Conservation (phyloP, 495 filamentous ascomycete genomes). For the Lepidopterella palustris region DNA sequence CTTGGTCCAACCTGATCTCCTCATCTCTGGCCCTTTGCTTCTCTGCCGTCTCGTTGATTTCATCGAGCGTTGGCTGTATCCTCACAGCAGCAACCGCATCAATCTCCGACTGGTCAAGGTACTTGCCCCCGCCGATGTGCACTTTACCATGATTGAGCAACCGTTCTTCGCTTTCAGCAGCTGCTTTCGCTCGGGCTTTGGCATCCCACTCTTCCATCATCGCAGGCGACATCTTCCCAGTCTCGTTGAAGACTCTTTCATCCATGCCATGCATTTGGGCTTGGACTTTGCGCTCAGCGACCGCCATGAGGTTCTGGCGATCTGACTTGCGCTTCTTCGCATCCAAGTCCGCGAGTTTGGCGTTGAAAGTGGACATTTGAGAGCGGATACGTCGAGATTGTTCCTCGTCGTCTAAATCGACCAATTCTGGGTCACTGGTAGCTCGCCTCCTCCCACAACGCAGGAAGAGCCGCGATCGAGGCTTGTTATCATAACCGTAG, state of each 20-base stretch:
- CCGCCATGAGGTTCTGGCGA: slow-evolving; percentile 64
- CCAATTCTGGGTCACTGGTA: slow-evolving; percentile 57
- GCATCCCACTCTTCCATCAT: slow-evolving; percentile 72
- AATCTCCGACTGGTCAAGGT: slow-evolving; percentile 71
- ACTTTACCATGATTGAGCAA: slow-evolving; percentile 55
- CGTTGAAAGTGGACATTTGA: slow-evolving; percentile 72
- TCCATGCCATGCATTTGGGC: slow-evolving; percentile 72
- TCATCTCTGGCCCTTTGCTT: slow-evolving; percentile 54
- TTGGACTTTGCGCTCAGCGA: slow-evolving; percentile 78
- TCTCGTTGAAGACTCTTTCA: slow-evolving; percentile 66
- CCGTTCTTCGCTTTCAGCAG: slow-evolving; percentile 55
- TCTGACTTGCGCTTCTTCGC: slow-evolving; percentile 67
- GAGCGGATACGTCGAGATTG: slow-evolving; percentile 65
- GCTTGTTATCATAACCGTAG: slow-evolving; percentile 53
- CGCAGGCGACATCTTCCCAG: slow-evolving; percentile 64
- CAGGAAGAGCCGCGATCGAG: slow-evolving; percentile 50
- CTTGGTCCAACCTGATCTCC: slow-evolving; percentile 50
- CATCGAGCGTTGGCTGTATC: slow-evolving; percentile 86
- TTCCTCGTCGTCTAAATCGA: slow-evolving; percentile 56
- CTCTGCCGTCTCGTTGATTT: slow-evolving; percentile 73
- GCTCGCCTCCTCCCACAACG: slow-evolving; percentile 54
- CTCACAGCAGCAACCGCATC: slow-evolving; percentile 71
- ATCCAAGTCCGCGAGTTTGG: slow-evolving; percentile 61
- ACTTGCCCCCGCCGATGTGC: slow-evolving; percentile 73
- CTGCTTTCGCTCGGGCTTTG: slow-evolving; percentile 60